phyloP scores from a whole-genome alignment of 176 grass and related monocot species.

The Chloris gayana region DNA sequence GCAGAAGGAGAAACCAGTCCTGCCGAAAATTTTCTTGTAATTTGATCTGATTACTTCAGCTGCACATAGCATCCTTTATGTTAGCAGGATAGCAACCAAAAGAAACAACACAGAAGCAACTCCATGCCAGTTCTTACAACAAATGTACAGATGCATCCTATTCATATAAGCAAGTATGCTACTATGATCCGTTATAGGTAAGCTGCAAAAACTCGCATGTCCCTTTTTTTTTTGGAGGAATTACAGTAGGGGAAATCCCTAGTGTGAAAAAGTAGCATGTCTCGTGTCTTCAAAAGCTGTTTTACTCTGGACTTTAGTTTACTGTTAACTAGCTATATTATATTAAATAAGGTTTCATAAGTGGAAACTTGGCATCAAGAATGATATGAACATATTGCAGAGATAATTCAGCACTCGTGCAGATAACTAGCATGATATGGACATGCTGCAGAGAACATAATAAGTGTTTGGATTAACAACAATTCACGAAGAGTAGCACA shows the following conservation, averaged over 20 bases:
- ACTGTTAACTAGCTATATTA: not conserved
- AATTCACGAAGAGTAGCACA: not conserved
- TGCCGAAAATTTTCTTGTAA: conserved; percentile 57
- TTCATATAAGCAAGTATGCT: conserved; percentile 20
- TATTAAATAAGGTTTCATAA: not conserved
- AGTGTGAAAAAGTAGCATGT: too few species aligned
- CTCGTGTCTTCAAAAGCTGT: not conserved
- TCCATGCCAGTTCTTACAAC: not conserved
- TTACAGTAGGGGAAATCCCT: too few species aligned
- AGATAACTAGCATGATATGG: not conserved
- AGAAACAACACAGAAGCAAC: conserved; percentile 3
- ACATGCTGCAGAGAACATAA: not conserved
- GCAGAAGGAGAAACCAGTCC: conserved; percentile 68
- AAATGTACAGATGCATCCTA: not conserved
- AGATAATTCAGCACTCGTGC: not conserved
- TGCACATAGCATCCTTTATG: conserved; percentile 42
- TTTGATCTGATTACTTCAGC: conserved; percentile 63
- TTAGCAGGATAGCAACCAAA: conserved; percentile 27
- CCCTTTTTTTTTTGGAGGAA: too few species aligned
- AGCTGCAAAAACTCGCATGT: not conserved
- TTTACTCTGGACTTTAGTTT: not conserved
- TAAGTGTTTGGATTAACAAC: conserved; percentile 13
- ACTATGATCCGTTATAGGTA: not conserved
- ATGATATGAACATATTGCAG: not conserved
- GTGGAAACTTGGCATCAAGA: not conserved